phyloP scores from a whole-genome alignment of 1,284 basidiomycete genomes.

The Violaceomyces palustris region DNA sequence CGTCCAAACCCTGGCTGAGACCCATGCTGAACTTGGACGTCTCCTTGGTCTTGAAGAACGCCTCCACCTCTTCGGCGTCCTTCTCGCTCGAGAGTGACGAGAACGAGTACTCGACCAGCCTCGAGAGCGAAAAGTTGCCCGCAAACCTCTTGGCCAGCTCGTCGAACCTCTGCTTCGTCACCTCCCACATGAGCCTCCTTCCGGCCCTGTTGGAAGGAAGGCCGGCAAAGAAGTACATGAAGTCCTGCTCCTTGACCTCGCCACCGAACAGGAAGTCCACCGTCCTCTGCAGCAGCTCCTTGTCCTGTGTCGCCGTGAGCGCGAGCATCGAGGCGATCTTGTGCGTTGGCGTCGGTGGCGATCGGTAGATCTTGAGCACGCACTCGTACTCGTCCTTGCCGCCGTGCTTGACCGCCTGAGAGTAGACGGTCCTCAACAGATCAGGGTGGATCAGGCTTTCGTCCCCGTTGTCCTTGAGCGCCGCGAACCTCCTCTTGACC shows the following conservation, averaged over 20 bases:
- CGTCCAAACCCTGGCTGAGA: constrained; percentile 66
- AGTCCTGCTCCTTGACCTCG: constrained; percentile 54
- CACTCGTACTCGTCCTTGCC: constrained; percentile 66
- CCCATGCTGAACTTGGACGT: constrained; percentile 58
- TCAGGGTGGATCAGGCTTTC: constrained; percentile 68
- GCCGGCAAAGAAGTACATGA: constrained; percentile 49
- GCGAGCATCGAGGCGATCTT: constrained; percentile 53
- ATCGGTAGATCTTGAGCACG: constrained; percentile 63
- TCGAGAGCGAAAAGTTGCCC: constrained; percentile 45
- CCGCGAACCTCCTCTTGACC: constrained; percentile 68
- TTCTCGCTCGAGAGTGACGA: constrained; percentile 63
- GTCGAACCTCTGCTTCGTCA: constrained; percentile 49
- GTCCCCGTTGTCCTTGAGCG: constrained; percentile 69
- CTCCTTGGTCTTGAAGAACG: constrained; percentile 58
- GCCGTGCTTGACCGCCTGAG: constrained; percentile 64
- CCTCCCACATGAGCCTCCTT: constrained; percentile 51
- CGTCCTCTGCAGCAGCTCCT: constrained; percentile 49
- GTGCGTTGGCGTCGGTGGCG: constrained; percentile 58
- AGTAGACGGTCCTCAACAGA: constrained; percentile 35
- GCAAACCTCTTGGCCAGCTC: constrained; percentile 62
- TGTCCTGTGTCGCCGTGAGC: constrained; percentile 44
- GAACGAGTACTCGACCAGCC: constrained; percentile 59
- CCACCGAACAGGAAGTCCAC: constrained; percentile 42
- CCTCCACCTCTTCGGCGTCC: constrained; percentile 65
- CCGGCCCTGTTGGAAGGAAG: constrained; percentile 47